Conservation (phyloP, 2,329 filamentous ascomycete species). For the Didymella segeticola region DNA sequence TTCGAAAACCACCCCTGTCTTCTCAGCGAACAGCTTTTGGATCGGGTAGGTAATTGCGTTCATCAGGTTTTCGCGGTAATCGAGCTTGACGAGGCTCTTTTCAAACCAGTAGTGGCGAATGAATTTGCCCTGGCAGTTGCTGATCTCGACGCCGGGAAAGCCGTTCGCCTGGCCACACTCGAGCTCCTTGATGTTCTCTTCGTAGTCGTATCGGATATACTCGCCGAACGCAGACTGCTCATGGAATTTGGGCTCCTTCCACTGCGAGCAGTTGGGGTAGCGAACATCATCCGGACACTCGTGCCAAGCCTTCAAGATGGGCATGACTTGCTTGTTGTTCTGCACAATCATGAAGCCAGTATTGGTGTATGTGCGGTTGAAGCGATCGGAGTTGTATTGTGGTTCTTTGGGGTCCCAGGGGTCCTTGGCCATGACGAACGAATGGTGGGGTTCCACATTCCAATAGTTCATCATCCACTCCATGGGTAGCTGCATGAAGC, state of each 20-base stretch:
- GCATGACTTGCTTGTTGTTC: slow-evolving; percentile 57
- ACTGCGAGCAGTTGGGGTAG: slow-evolving; percentile 47
- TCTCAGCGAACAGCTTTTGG: slow-evolving; percentile 44
- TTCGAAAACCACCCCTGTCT: slow-evolving; percentile 35
- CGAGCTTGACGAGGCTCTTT: slow-evolving; percentile 42
- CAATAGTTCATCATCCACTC: slow-evolving; percentile 61
- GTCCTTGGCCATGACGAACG: slow-evolving; percentile 56
- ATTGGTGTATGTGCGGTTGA: slow-evolving; percentile 56
- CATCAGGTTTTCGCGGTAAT: slow-evolving; percentile 47
- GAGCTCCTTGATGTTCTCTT: slow-evolving; percentile 47
- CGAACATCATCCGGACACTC: slow-evolving; percentile 46
- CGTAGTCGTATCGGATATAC: slow-evolving; percentile 50
- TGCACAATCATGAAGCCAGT: slow-evolving; percentile 63
- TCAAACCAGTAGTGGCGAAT: slow-evolving; percentile 50
- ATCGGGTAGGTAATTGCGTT: slow-evolving; percentile 46
- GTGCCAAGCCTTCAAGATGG: slow-evolving; percentile 60
- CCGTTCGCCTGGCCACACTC: slow-evolving; percentile 49
- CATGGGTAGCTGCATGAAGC: slow-evolving; percentile 55
- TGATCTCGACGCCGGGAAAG: slow-evolving; percentile 44
- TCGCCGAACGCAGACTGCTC: slow-evolving; percentile 51
- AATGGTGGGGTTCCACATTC: slow-evolving; percentile 52
- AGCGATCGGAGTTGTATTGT: slow-evolving; percentile 51
- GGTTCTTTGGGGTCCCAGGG: slow-evolving; percentile 46
- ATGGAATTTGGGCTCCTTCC: slow-evolving; percentile 48
- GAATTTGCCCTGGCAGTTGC: slow-evolving; percentile 47